Base-by-base conservation (phyloP, 1,139 yeast genomes). In the Candida sojae region DNA sequence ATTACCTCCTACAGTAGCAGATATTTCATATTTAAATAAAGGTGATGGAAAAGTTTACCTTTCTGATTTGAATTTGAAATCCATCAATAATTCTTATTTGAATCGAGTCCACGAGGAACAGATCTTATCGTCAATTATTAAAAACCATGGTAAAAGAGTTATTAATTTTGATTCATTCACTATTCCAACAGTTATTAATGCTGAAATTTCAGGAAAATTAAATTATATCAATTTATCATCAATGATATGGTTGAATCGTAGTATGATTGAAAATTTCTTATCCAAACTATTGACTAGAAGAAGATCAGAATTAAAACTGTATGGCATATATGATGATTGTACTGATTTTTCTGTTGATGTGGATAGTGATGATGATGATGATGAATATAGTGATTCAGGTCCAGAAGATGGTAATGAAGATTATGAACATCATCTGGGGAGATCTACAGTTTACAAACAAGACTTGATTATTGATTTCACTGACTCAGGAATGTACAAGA, bases 401-500 rank as follows among this genome's bases (percentile, higher is more conserved):
- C 40, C 48, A 21, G 49, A 43, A 10, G 36, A 28, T 43, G 29
- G 21, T 31, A 35, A 29, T 9, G 45, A 48, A 23, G 49, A 41
- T 26, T 47, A 44, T n/a, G 43, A 12, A 21, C 50, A 42, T 12
- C 53, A 49, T 8, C 40, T 38, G 29, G 49, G 48, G 17, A 40
- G 49, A 33, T 50, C 56, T n/a, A 30, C 44, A 7, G 42, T 35
- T 25, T 56, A 49, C 35, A 53, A 46, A 43, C 66, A 63, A 48
- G 61, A 71, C 55, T 58, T 73, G 55, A 61, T 65, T 36, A 49
- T 82, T 29, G 80, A 81, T 56, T 71, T 82, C 47, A 66, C 76
- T 2, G 75, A 81, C 54, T 79, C 85, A 1, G 88, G 88, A 1
- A 82, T 83, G 87, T 68, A 73, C 46, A 77, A 80, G 53, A 72